phyloP scores from a whole-genome alignment of 2,329 filamentous ascomycete species.

The Rhytidhysteron rufulum region DNA sequence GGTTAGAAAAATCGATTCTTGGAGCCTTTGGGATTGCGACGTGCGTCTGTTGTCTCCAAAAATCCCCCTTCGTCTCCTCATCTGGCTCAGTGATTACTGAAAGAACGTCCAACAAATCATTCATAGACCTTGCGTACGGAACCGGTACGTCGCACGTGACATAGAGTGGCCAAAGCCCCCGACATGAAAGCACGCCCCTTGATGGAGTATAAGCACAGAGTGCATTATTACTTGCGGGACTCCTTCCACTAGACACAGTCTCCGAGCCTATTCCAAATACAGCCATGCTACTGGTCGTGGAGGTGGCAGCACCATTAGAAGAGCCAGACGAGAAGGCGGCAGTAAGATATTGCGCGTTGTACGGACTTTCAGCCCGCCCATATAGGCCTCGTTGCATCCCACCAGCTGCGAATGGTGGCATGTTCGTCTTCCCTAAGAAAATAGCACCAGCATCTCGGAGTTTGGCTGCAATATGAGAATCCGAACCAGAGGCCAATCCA shows the following conservation, averaged over 20 bases:
- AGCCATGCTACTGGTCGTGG: conserved; percentile 49
- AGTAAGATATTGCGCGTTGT: conserved; percentile 51
- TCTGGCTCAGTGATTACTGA: conserved; percentile 48
- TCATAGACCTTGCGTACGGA: conserved; percentile 49
- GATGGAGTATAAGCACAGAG: conserved; percentile 56
- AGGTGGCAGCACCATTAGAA: conserved; percentile 54
- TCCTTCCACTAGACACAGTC: conserved; percentile 54
- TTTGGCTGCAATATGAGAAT: conserved; percentile 49
- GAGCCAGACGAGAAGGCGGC: conserved; percentile 57
- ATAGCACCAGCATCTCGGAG: conserved; percentile 50
- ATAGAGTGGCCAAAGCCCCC: conserved; percentile 55
- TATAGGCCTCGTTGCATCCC: conserved; percentile 57
- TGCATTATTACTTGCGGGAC: conserved; percentile 55
- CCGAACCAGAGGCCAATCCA: conserved; percentile 47
- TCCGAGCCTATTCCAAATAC: conserved; percentile 54
- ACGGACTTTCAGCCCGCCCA: conserved; percentile 55
- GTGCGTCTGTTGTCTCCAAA: conserved; percentile 52
- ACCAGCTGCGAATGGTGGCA: conserved; percentile 58
- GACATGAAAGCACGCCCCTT: conserved; percentile 48
- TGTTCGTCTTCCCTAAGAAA: conserved; percentile 55
- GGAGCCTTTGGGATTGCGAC: conserved; percentile 45
- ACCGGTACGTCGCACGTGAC: conserved; percentile 55
- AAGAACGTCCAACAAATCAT: conserved; percentile 49
- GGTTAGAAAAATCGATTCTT: conserved; percentile 28
- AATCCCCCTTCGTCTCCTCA: conserved; percentile 43